These are phyloP conservation scores for Naematelia encephala DNA, from an alignment of 768 basidiomycete genomes.

Conservation along the genomic window DNA sequence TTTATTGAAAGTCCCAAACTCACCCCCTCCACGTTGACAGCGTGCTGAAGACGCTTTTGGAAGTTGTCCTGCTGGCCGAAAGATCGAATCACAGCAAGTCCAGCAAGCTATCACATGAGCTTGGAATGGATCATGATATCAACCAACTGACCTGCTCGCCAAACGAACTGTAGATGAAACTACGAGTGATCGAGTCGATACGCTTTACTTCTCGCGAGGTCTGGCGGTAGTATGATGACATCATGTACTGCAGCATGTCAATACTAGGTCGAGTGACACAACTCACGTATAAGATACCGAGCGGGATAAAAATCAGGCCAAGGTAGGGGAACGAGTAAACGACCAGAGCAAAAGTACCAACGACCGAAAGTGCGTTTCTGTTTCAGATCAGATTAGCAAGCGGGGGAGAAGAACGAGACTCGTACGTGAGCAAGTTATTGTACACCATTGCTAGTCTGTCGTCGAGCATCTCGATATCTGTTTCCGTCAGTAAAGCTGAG, in stretches of 20 bases:
- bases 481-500: slow-evolving; percentile 30
- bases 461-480: slow-evolving; percentile 50
- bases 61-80: slow-evolving; percentile 27
- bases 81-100: slow-evolving; percentile 32
- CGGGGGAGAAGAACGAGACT: slow-evolving; percentile 10
- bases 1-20: background rate
- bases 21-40: slow-evolving; percentile 20
- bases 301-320: slow-evolving; percentile 38
- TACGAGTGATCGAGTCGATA: slow-evolving; percentile 30
- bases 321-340: slow-evolving; percentile 41
- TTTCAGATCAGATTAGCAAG: background rate
- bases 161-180: slow-evolving; percentile 32
- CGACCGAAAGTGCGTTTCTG: slow-evolving; percentile 29
- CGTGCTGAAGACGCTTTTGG: slow-evolving; percentile 15
- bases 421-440: slow-evolving; percentile 30
- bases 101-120: slow-evolving; percentile 19
- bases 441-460: slow-evolving; percentile 32
- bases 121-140: background rate
- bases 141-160: slow-evolving; percentile 29
- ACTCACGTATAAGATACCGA: slow-evolving; percentile 27
- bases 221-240: slow-evolving; percentile 29
- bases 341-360: slow-evolving; percentile 47
- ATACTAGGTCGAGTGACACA: slow-evolving; percentile 2
- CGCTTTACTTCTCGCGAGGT: slow-evolving; percentile 39
- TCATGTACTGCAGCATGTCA: slow-evolving; percentile 23